Conservation (phyloP, 1,284 basidiomycete genomes). For the Moesziomyces parantarcticus region DNA sequence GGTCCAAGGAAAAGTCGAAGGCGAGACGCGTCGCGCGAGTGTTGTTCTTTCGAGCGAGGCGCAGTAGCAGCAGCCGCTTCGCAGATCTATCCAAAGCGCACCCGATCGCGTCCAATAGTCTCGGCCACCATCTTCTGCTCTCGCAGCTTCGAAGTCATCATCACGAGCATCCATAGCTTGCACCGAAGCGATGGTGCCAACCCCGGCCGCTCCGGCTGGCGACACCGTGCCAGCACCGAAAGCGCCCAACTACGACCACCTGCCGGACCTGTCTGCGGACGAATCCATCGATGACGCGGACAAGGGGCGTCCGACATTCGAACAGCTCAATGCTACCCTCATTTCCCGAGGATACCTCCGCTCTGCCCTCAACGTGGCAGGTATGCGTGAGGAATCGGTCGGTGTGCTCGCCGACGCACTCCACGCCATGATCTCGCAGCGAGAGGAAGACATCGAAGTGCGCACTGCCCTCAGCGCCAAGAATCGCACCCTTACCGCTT, state of each 20-base stretch:
- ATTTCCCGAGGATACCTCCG: conserved; percentile 50
- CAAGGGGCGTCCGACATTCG: conserved; percentile 39
- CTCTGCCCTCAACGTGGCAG: conserved; percentile 33
- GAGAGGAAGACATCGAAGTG: conserved; percentile 54
- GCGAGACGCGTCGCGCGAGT: conserved; percentile 41
- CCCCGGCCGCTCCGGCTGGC: neutral
- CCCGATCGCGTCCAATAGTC: neutral
- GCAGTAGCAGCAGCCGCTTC: no score
- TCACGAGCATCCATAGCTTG: conserved; percentile 1
- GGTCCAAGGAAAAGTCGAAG: neutral
- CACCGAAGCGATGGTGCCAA: conserved; percentile 1
- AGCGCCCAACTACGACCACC: conserved; percentile 28
- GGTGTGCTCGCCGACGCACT: conserved; percentile 42
- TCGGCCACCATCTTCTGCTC: conserved; percentile 16
- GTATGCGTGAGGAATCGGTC: conserved; percentile 25
- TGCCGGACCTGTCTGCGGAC: conserved; percentile 38
- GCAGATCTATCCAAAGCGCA: conserved; percentile 4
- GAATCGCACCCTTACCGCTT: conserved; percentile 38
- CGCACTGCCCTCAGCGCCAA: conserved; percentile 51
- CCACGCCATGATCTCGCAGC: conserved; percentile 52
- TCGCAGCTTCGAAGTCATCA: neutral
- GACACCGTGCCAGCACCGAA: neutral
- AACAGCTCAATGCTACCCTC: conserved; percentile 53
- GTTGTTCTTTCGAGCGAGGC: conserved; percentile 24
- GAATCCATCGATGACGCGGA: conserved; percentile 17